Percentiles rank a stretch among this genome's conserved stretches.
phyloP scores from a whole-genome alignment of 2,329 filamentous ascomycete species.

The Emydomyces testavorans region DNA sequence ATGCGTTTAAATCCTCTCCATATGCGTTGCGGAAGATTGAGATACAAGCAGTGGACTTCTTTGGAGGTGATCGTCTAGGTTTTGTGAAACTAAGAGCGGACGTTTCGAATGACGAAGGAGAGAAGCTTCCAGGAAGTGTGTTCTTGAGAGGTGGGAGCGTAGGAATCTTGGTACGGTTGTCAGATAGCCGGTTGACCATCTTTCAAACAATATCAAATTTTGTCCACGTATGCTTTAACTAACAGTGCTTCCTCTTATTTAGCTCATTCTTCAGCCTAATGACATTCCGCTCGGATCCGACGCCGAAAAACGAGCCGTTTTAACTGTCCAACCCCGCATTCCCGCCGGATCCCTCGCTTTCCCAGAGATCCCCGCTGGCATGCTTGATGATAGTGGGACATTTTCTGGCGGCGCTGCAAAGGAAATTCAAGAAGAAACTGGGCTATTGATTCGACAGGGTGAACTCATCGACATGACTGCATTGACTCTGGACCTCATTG shows the following conservation, averaged over 20 bases:
- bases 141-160: conserved; percentile 50
- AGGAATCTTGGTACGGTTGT: conserved; percentile 41
- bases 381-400: conserved; percentile 46
- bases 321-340: conserved; percentile 48
- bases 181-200: background rate
- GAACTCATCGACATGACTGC: conserved; percentile 46
- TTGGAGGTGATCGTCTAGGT: conserved; percentile 39
- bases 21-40: conserved; percentile 43
- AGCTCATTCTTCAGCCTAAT: conserved; percentile 46
- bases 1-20: conserved; percentile 42
- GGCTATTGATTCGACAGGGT: conserved; percentile 38
- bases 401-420: conserved; percentile 46
- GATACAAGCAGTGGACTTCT: conserved; percentile 45
- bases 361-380: conserved; percentile 48
- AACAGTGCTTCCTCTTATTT: background rate
- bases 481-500: conserved; percentile 31
- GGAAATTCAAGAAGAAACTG: conserved; percentile 48
- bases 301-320: conserved; percentile 38
- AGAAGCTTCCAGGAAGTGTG: conserved; percentile 45
- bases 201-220: background rate
- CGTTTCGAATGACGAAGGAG: conserved; percentile 42
- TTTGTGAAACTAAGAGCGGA: conserved; percentile 47
- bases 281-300: conserved; percentile 32
- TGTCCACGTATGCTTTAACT: background rate
- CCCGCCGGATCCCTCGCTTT: conserved; percentile 46